phyloP scores from a whole-genome alignment of 73 alveolate genomes.

The Paraurostyla sp. region DNA sequence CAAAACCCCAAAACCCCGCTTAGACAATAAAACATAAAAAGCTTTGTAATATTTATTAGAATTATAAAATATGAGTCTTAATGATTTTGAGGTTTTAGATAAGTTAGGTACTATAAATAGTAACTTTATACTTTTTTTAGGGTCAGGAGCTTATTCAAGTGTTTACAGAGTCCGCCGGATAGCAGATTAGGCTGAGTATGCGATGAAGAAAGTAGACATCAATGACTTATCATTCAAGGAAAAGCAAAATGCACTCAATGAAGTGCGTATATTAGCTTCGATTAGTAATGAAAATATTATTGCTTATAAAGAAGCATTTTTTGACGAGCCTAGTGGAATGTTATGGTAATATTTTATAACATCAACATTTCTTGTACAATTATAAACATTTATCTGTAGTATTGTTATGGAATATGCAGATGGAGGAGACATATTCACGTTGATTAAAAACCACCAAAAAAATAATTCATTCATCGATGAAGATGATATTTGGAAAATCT shows the following conservation, averaged over 20 bases:
- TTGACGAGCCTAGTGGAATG: constrained; percentile 74
- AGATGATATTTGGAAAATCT: constrained; percentile 82
- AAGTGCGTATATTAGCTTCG: constrained; percentile 87
- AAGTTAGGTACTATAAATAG: no score
- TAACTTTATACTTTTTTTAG: no score
- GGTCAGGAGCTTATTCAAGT: constrained; percentile 88
- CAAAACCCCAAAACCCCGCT: no score
- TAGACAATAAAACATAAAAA: no score
- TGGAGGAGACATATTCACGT: constrained; percentile 85
- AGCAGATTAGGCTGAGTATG: constrained; percentile 73
- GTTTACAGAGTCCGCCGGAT: constrained; percentile 78
- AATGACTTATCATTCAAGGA: constrained; percentile 79
- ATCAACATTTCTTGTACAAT: background rate
- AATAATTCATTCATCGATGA: constrained; percentile 68
- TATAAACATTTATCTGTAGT: constrained; percentile 22
- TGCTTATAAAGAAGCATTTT: constrained; percentile 85
- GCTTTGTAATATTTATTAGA: no score
- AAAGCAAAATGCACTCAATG: constrained; percentile 85
- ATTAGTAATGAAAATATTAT: constrained; percentile 76
- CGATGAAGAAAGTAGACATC: constrained; percentile 81
- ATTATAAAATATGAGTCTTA: no score
- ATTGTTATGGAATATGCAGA: constrained; percentile 93
- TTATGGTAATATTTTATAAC: constrained; percentile 68
- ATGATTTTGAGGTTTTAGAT: no score
- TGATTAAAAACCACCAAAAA: constrained; percentile 71